Evolutionary conservation across 805 yeast species (phyloP), one percentile per base, ranked within the genome.

Genomic region (Nematodospora valgi): DNA sequence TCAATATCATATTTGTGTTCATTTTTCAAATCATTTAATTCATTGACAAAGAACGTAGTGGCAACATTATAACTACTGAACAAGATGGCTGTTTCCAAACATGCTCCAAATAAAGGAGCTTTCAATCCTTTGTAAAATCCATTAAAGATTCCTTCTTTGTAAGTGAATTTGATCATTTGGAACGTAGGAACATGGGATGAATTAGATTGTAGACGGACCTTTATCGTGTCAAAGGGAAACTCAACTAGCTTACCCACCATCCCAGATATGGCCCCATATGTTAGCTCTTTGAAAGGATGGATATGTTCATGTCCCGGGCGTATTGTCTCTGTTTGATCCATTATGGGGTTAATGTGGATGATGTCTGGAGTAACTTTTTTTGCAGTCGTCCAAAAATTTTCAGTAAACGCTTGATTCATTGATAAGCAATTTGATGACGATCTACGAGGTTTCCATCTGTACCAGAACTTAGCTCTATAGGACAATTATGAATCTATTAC

Each of bases 201-300:
- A 4, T 62, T 54, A 6, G 88, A 82, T 51, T 86, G 93, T 1
- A 91, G 67, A 39, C 96, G 70, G 3, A 89, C 98, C 58, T 89
- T 89, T 29, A 88, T 73, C 0, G 97, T 91, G 51, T 89, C 98
- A 46, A 89, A 87, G 0, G 98, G 98, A 49, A 80, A 89, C 57
- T 89, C 98, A 10, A 89, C 74, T 20, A 83, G 48, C 54, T 89
- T 91, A 2, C 95, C 96, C 4, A 78, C 58, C 37, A 86, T 82
- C 11, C 98, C 98, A 1, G 96, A 76, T 1, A 74, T 47, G 3
- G 79, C 77, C 9, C 80, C 80, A 35, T 54, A 64, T 2, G 63
- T 47, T 15, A 76, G 56, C 41, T 76, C 80, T 38, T 62, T 63
- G 5, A 44, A 27, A 1, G 60, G 53, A 26, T 44, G 41, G 13